phyloP scores from a whole-genome alignment of 345 rosid genomes.

The Citrus maxima region DNA sequence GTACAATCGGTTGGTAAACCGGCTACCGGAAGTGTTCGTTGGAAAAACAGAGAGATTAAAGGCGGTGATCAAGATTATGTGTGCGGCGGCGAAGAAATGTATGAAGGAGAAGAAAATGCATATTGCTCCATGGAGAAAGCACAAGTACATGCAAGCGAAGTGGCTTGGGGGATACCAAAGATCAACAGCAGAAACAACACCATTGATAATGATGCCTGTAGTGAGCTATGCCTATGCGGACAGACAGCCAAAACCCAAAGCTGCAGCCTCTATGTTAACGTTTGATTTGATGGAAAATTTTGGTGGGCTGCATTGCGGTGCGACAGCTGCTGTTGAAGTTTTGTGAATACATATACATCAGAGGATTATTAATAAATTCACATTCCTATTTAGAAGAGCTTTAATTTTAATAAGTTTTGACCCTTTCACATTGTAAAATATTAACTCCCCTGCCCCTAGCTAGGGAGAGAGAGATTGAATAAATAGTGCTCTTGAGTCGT shows the following conservation, averaged over 20 bases:
- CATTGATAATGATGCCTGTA: slow-evolving; percentile 23
- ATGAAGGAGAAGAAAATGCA: slow-evolving; percentile 88
- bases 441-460: too few relatives aligned
- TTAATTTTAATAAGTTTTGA: too few relatives aligned
- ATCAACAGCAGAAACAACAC: neutral
- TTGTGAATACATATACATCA: slow-evolving; percentile 25
- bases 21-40: slow-evolving; percentile 64
- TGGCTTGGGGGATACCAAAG: slow-evolving; percentile 65
- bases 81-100: slow-evolving; percentile 62
- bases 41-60: slow-evolving; percentile 74
- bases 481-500: too few relatives aligned
- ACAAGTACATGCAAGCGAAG: slow-evolving; percentile 84
- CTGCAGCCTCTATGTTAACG: slow-evolving; percentile 80
- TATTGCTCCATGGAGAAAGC: slow-evolving; percentile 90
- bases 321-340: slow-evolving; percentile 31
- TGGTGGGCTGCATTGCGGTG: slow-evolving; percentile 36
- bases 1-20: slow-evolving; percentile 45
- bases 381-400: neutral
- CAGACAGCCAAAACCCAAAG: slow-evolving; percentile 47
- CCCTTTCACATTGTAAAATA: too few relatives aligned
- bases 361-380: too few relatives aligned
- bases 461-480: too few relatives aligned
- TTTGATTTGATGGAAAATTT: slow-evolving; percentile 41
- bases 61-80: slow-evolving; percentile 61
- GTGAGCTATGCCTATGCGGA: slow-evolving; percentile 6